Conservation (phyloP, 2,329 filamentous ascomycete species). For the Pseudophaeomoniella oleicola region DNA sequence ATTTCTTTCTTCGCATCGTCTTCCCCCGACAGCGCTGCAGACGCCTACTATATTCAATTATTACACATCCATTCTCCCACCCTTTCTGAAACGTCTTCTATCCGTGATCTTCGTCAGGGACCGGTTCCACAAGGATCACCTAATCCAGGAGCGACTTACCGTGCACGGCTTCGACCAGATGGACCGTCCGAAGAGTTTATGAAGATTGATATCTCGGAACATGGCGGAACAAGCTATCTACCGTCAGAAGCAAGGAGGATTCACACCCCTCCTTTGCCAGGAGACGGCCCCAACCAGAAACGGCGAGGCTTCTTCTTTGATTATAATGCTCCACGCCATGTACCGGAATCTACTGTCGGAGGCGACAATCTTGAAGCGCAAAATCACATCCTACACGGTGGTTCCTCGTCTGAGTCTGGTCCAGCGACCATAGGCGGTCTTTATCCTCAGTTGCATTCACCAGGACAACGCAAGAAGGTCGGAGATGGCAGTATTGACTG, state of each 20-base stretch:
- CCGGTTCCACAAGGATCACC: constrained; percentile 10
- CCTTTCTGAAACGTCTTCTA: constrained; percentile 10
- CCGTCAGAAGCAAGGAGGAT: constrained; percentile 13
- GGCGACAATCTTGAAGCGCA: neutral
- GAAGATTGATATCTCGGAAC: constrained; percentile 13
- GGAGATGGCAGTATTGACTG: constrained; percentile 6
- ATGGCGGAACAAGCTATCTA: constrained; percentile 13
- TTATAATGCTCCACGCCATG: constrained; percentile 9
- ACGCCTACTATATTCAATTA: neutral
- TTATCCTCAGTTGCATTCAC: constrained; percentile 4
- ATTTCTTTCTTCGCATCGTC: neutral
- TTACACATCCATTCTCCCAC: neutral
- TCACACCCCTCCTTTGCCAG: constrained; percentile 11
- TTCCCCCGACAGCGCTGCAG: neutral
- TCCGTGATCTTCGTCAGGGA: constrained; percentile 8
- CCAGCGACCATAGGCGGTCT: neutral
- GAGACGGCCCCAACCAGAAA: constrained; percentile 5
- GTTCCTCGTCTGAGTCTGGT: neutral
- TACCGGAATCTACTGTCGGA: neutral
- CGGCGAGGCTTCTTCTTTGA: constrained; percentile 13
- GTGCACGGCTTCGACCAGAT: neutral
- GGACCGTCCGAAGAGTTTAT: constrained; percentile 11
- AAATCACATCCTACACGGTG: neutral
- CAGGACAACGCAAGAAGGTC: neutral
- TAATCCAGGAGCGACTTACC: constrained; percentile 11